Percentiles rank a stretch among this genome's conserved stretches.
phyloP scores from a whole-genome alignment of 768 basidiomycete species.

The Pholiota molesta region DNA sequence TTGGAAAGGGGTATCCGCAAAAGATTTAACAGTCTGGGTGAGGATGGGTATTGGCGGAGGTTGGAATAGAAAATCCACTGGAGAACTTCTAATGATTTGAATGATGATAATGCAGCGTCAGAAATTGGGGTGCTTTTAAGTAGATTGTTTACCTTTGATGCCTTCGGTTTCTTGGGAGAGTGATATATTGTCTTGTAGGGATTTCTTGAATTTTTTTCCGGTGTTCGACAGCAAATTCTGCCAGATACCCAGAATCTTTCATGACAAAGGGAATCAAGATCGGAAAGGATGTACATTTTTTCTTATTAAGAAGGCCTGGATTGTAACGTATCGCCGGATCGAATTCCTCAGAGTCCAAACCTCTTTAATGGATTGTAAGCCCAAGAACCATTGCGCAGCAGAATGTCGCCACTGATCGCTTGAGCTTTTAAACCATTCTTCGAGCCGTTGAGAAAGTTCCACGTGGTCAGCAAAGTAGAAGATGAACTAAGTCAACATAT shows the following conservation, averaged over 20 bases:
- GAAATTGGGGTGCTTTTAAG: not conserved
- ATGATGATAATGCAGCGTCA: not conserved
- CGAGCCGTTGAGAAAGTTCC: conserved; percentile 48
- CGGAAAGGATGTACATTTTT: conserved; percentile 37
- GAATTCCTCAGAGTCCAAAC: conserved; percentile 73
- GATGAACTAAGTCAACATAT: conserved; percentile 75
- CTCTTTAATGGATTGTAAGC: conserved; percentile 61
- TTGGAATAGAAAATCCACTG: conserved; percentile 59
- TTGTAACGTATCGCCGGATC: conserved; percentile 47
- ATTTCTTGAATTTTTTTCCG: conserved; percentile 20
- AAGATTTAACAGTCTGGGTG: conserved; percentile 39
- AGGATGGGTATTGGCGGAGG: conserved; percentile 50
- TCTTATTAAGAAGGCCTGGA: conserved; percentile 54
- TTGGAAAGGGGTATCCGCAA: conserved; percentile 51
- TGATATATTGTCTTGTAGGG: conserved; percentile 15
- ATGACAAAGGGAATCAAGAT: conserved; percentile 60
- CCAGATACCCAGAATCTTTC: conserved; percentile 65
- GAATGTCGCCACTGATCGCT: conserved; percentile 45
- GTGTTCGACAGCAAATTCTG: conserved; percentile 27
- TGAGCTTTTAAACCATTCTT: conserved; percentile 67
- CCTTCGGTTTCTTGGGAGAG: conserved; percentile 1
- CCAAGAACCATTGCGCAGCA: conserved; percentile 58
- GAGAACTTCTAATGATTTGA: conserved; percentile 44
- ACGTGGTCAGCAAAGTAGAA: conserved; percentile 51
- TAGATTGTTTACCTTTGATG: conserved; percentile 4